Evolutionary conservation across 2,329 filamentous ascomycete genomes (phyloP).

Genomic region (Xylaria sp.): DNA sequence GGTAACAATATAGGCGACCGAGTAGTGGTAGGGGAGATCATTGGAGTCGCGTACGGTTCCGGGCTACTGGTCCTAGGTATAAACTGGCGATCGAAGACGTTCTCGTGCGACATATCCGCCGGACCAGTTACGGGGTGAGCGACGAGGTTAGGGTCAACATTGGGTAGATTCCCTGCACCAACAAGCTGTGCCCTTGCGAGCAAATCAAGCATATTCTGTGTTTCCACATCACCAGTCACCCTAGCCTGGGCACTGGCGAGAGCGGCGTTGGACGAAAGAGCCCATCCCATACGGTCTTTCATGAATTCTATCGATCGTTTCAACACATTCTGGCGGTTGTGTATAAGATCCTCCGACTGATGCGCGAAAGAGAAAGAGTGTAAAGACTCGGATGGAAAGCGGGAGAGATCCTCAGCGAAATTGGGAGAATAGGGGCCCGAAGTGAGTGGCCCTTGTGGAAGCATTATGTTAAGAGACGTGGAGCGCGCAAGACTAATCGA

Average conservation of each 20-base stretch:
- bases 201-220: slow-evolving; percentile 91
- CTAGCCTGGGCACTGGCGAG: slow-evolving; percentile 87
- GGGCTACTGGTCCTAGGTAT: slow-evolving; percentile 64
- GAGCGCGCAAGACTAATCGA: slow-evolving; percentile 72
- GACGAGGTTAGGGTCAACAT: slow-evolving; percentile 56
- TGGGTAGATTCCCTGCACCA: slow-evolving; percentile 71
- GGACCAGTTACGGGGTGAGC: slow-evolving; percentile 83
- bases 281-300: slow-evolving; percentile 89
- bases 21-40: slow-evolving; percentile 50
- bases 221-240: slow-evolving; percentile 82
- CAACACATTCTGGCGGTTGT: slow-evolving; percentile 91
- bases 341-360: slow-evolving; percentile 90
- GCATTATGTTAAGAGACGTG: slow-evolving; percentile 75
- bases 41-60: slow-evolving; percentile 56
- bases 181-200: slow-evolving; percentile 84
- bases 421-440: slow-evolving; percentile 77
- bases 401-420: slow-evolving; percentile 87
- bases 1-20: slow-evolving; percentile 37
- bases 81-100: slow-evolving; percentile 89
- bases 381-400: slow-evolving; percentile 94
- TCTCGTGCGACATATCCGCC: slow-evolving; percentile 75
- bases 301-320: slow-evolving; percentile 97
- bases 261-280: slow-evolving; percentile 74
- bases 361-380: slow-evolving; percentile 99
- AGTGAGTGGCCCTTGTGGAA: slow-evolving; percentile 66